These are phyloP conservation scores for Kregervanrija delftensis DNA, from an alignment of 805 yeast genomes.

Conservation along the genomic window DNA sequence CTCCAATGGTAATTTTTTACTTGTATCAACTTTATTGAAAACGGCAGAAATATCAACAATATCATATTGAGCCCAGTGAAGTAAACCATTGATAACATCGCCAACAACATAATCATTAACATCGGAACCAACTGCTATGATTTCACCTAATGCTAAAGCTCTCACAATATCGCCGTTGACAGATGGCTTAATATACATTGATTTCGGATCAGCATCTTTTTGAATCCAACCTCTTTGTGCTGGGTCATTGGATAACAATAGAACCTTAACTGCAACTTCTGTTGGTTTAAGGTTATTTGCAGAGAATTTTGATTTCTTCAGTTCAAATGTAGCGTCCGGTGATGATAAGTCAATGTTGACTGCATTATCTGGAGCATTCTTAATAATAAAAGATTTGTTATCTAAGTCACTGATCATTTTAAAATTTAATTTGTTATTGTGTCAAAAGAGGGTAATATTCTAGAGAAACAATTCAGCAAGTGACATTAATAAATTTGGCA, in stretches of 20 bases:
- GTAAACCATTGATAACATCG: constrained; percentile 32
- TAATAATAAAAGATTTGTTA: too few species aligned
- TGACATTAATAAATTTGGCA: too few species aligned
- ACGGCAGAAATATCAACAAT: constrained; percentile 27
- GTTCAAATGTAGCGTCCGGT: constrained; percentile 14
- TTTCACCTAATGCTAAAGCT: constrained; percentile 40
- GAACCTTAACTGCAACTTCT: constrained; percentile 36
- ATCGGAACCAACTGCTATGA: constrained; percentile 38
- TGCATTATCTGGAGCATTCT: too few species aligned
- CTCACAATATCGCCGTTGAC: constrained; percentile 39
- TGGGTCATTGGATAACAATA: constrained; percentile 52
- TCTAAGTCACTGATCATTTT: too few species aligned
- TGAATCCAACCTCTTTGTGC: constrained; percentile 55
- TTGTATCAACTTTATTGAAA: constrained; percentile 26
- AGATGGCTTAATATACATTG: constrained; percentile 32
- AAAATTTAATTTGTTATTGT: too few species aligned
- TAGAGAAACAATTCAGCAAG: too few species aligned
- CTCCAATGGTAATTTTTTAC: constrained; percentile 29
- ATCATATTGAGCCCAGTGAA: constrained; percentile 44
- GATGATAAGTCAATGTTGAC: constrained; percentile 6
- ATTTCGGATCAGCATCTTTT: constrained; percentile 25
- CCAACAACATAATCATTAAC: constrained; percentile 33
- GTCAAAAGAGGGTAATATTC: too few species aligned
- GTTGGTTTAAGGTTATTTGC: constrained; percentile 3
- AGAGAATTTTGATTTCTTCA: constrained; percentile 2